Base-by-base conservation (phyloP, 2,329 filamentous ascomycete species). In the Fusarium burgessii region DNA sequence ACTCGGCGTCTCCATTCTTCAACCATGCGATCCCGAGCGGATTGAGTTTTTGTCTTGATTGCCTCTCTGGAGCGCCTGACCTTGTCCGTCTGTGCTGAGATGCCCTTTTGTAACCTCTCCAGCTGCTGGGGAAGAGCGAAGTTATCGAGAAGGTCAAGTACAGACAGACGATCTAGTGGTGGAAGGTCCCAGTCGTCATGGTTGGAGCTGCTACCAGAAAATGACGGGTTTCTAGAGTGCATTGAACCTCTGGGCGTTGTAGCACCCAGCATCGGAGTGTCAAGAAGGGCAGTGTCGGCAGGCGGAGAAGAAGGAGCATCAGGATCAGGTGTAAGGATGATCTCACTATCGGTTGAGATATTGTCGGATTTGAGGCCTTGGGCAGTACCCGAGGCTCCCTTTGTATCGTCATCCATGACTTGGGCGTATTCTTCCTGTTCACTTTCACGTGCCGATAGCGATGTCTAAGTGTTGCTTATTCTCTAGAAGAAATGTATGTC, bases 81-180 rank as follows among this genome's bases (percentile, higher is more conserved):
- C 80, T 93, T 96, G 74, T 96, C 91, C 6, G 91, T 95, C 81
- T 98, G 95, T 8, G 90, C 89, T 32, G 91, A 91, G 63, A 98
- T 86, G 40, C 93, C 92, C 75, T 89, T 92, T 77, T 98, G 95
- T 71, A 98, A 87, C 83, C 93, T 96, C 82, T 98, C 96, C 23
- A 99, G 87, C 75, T 95, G 93, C 77, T 97, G 93, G 2, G 94
- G 92, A 35, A 99, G 85, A 9, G 95, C 93, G 70, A 99, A 90
- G 79, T 98, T 98, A 82, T 98, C 95, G 72, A 99, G 88, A 51
- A 99, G 87, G 78, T 99, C 96, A 76, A 99, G 94, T 62, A 98
- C 90, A 41, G 93, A 95, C 58, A 99, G 85, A 55, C 94, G 92
- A 80, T 99, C 96, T 27, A 98, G 85, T 1, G 95, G 95, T 13